Evolutionary conservation across 495 filamentous ascomycete species (phyloP).

Genomic region (Darksidea phi): DNA sequence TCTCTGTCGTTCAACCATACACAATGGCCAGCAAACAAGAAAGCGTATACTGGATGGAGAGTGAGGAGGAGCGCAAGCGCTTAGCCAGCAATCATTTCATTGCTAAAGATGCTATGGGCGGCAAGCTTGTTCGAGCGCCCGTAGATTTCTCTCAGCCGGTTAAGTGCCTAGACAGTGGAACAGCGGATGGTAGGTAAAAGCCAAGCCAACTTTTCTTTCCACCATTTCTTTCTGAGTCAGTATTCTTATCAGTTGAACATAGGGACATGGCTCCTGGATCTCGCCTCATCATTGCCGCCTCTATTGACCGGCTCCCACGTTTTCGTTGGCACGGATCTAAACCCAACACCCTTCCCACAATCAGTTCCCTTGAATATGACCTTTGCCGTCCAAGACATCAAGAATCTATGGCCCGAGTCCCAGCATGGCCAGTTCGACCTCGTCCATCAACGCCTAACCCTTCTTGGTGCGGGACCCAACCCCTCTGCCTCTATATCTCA

Average conservation of each 20-base stretch:
- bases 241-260: no score
- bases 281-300: neutral
- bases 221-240: no score
- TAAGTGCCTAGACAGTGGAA: neutral
- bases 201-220: no score
- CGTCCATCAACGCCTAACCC: conserved; percentile 1
- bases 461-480: neutral
- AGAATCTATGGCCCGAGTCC: neutral
- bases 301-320: neutral
- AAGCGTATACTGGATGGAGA: conserved; percentile 13
- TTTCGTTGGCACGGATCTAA: conserved; percentile 6
- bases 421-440: neutral
- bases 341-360: neutral
- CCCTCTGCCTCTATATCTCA: neutral
- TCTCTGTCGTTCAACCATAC: no score
- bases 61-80: neutral
- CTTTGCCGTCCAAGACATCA: conserved; percentile 4
- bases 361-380: neutral
- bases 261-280: neutral
- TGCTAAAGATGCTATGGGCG: conserved; percentile 1
- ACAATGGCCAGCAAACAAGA: no score
- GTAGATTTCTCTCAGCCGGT: neutral
- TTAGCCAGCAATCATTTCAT: conserved; percentile 4
- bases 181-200: conserved; percentile 1
- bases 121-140: neutral